phyloP scores from a whole-genome alignment of 2,329 filamentous ascomycete genomes.

The Fusarium armeniacum region DNA sequence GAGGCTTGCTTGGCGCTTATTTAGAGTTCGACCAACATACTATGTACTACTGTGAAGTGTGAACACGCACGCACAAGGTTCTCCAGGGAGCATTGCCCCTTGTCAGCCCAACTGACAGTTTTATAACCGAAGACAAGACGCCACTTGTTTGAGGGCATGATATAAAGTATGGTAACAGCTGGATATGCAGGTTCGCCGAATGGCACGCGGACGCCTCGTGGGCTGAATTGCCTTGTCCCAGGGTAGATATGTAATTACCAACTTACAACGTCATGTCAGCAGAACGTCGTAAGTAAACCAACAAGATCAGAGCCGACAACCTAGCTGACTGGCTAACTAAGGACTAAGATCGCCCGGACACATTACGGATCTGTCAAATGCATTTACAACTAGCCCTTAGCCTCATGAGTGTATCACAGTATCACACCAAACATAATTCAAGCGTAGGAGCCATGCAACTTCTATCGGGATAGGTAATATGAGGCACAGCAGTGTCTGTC shows the following conservation, averaged over 20 bases:
- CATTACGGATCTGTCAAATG: slow-evolving; percentile 1
- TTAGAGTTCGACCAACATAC: slow-evolving; percentile 30
- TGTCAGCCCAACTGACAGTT: slow-evolving; percentile 34
- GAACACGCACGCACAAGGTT: slow-evolving; percentile 8
- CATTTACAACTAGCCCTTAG: slow-evolving; percentile 1
- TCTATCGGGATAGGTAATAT: background rate
- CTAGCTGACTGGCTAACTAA: background rate
- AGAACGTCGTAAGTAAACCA: background rate
- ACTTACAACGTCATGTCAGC: background rate
- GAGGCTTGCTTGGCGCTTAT: slow-evolving; percentile 16
- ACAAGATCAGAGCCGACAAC: background rate
- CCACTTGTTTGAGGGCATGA: slow-evolving; percentile 28
- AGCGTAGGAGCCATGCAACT: slow-evolving; percentile 15
- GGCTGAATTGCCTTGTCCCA: background rate
- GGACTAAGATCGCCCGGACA: background rate
- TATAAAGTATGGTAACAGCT: slow-evolving; percentile 1
- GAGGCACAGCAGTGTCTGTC: background rate
- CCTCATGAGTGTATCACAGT: background rate
- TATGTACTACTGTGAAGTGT: background rate
- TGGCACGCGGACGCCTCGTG: slow-evolving; percentile 1
- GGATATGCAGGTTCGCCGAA: slow-evolving; percentile 22
- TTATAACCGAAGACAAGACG: slow-evolving; percentile 44
- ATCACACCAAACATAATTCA: background rate
- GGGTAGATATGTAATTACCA: background rate
- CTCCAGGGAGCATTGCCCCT: slow-evolving; percentile 14